Evolutionary conservation across 768 basidiomycete genomes (phyloP).

Genomic region (Macrocybe gigantea): DNA sequence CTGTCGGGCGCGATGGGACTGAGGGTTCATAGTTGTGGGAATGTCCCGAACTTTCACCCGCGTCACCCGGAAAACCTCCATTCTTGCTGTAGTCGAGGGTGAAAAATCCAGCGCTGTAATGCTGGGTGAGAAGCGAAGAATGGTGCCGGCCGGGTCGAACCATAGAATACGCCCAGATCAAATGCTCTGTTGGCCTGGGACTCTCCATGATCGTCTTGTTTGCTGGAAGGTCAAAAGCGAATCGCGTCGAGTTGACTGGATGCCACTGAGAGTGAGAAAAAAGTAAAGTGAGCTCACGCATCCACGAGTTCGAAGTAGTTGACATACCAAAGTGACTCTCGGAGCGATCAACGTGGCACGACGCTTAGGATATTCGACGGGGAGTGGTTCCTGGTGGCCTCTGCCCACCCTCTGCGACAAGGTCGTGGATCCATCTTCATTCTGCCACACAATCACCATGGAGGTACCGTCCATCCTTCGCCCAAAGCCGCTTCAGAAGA

Average conservation of each 20-base stretch:
- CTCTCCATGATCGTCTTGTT: conserved; percentile 27
- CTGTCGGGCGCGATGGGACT: conserved; percentile 2
- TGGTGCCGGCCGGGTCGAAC: conserved; percentile 17
- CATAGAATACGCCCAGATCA: conserved; percentile 38
- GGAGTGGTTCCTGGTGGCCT: conserved; percentile 41
- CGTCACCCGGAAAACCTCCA: conserved; percentile 23
- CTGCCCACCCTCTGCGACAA: conserved; percentile 52
- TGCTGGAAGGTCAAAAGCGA: conserved; percentile 36
- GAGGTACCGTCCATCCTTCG: background rate
- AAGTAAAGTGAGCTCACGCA: background rate
- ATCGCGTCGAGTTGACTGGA: conserved; percentile 26
- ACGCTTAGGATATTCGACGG: conserved; percentile 38
- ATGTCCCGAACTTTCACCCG: conserved; percentile 4
- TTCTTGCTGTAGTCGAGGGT: conserved; percentile 15
- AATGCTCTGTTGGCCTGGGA: conserved; percentile 18
- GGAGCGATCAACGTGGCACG: conserved; percentile 33
- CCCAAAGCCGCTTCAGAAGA: background rate
- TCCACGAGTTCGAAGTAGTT: background rate
- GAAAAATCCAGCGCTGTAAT: conserved; percentile 29
- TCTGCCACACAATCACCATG: conserved; percentile 6
- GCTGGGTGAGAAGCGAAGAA: conserved; percentile 17
- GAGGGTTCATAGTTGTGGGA: conserved; percentile 2
- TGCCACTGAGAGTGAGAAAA: conserved; percentile 16
- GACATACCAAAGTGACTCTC: conserved; percentile 25
- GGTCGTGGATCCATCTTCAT: conserved; percentile 43